Conservation (phyloP, 257 asterid genomes). For the Misopates orontium region DNA sequence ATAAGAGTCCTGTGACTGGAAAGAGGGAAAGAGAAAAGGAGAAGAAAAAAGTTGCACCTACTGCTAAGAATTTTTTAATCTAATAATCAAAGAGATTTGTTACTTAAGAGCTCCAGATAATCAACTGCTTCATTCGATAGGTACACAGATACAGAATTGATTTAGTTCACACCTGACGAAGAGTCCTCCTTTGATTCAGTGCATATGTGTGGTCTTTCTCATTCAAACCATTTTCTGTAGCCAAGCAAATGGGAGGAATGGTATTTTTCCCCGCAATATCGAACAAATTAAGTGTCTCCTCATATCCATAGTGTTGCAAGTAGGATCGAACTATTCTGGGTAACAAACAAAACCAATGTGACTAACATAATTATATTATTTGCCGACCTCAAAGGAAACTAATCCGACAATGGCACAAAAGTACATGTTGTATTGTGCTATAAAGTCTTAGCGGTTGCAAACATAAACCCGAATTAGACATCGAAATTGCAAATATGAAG, state of each 20-base stretch:
- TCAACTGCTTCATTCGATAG: not conserved
- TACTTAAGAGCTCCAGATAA: not conserved
- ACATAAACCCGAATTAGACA: slow-evolving; percentile 1
- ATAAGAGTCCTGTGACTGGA: not conserved
- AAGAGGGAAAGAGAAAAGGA: not conserved
- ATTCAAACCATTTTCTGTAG: slow-evolving; percentile 51
- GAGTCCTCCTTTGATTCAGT: slow-evolving; percentile 59
- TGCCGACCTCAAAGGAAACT: slow-evolving; percentile 16
- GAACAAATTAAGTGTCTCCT: slow-evolving; percentile 70
- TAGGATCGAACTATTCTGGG: slow-evolving; percentile 83
- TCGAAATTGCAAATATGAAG: slow-evolving; percentile 1
- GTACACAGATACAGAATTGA: slow-evolving; percentile 22
- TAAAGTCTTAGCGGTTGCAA: slow-evolving; percentile 14
- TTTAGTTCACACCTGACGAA: slow-evolving; percentile 75
- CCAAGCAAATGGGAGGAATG: slow-evolving; percentile 64
- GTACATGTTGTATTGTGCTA: slow-evolving; percentile 14
- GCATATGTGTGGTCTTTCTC: slow-evolving; percentile 58
- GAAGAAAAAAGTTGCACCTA: not conserved
- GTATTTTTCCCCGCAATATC: slow-evolving; percentile 68
- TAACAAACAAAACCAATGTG: slow-evolving; percentile 26
- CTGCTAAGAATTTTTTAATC: not conserved
- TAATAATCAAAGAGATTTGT: not conserved
- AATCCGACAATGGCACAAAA: not conserved
- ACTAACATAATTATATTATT: slow-evolving; percentile 20
- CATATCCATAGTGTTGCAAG: slow-evolving; percentile 91